Evolutionary conservation across 257 asterid genomes (phyloP).

Genomic region (Solanum commersonii): DNA sequence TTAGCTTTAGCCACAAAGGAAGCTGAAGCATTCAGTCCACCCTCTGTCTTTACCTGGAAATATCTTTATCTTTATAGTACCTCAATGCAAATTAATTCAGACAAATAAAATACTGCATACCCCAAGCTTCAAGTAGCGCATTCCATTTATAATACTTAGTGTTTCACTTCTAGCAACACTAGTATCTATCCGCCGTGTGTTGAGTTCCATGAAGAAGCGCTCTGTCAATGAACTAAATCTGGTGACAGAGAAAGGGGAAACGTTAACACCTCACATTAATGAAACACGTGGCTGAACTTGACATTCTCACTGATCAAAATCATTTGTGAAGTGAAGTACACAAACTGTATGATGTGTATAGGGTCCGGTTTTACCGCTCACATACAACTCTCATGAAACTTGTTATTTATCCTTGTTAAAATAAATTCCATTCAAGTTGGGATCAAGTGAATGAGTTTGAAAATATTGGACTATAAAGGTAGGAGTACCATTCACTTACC

Average conservation of each 20-base stretch:
- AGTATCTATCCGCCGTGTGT: slow-evolving; percentile 88
- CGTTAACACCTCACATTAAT: not conserved
- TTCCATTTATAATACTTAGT: slow-evolving; percentile 87
- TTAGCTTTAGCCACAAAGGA: slow-evolving; percentile 98
- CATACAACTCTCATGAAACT: not conserved
- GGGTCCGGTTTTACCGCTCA: not conserved
- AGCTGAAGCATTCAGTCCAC: slow-evolving; percentile 95
- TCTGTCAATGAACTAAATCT: slow-evolving; percentile 99
- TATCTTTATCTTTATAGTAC: slow-evolving; percentile 13
- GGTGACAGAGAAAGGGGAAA: not conserved
- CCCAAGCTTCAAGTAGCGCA: slow-evolving; percentile 99
- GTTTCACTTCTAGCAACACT: slow-evolving; percentile 94
- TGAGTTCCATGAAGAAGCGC: slow-evolving; percentile 97
- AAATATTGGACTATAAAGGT: not conserved
- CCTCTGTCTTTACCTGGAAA: slow-evolving; percentile 89
- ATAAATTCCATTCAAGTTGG: not conserved
- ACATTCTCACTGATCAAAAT: not conserved
- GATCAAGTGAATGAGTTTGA: not conserved
- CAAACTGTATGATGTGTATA: not conserved
- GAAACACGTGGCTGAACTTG: not conserved
- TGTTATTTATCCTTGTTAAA: not conserved
- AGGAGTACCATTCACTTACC: slow-evolving; percentile 30
- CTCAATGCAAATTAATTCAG: slow-evolving; percentile 3
- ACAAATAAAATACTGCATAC: slow-evolving; percentile 36
- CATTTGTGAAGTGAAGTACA: not conserved